Evolutionary conservation across 192 early-diverging fungal genomes (phyloP).

Genomic region (Backusella liffmaniae): DNA sequence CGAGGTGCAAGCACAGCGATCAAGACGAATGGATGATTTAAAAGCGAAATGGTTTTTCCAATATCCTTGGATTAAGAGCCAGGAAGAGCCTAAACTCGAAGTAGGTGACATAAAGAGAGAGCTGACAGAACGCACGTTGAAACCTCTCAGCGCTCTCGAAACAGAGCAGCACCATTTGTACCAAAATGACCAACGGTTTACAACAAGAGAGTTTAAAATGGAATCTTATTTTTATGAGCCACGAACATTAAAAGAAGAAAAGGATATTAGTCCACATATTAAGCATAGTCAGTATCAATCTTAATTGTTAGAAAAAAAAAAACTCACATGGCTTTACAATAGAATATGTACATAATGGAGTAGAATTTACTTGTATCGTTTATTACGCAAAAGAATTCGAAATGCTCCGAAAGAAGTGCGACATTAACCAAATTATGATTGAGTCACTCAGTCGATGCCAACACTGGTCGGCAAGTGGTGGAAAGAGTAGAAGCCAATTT

Average conservation of each 20-base stretch:
- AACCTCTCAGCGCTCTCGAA: not conserved
- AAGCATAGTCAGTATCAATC: constrained; percentile 49
- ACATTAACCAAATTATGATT: constrained; percentile 73
- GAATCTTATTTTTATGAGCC: not conserved
- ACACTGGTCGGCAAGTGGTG: constrained; percentile 75
- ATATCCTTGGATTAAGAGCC: constrained; percentile 9
- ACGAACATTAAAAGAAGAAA: not conserved
- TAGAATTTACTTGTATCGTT: constrained; percentile 76
- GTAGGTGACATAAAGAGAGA: constrained; percentile 7
- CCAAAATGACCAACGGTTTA: not conserved
- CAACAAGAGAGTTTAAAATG: constrained; percentile 13
- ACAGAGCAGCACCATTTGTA: not conserved
- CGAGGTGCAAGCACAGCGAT: not conserved
- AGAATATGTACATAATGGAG: constrained; percentile 70
- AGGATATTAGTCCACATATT: constrained; percentile 44
- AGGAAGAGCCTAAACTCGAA: constrained; percentile 4
- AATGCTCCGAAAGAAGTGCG: constrained; percentile 74
- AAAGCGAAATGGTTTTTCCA: constrained; percentile 2
- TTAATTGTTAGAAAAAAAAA: not conserved
- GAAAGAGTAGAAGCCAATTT: constrained; percentile 88
- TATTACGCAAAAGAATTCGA: constrained; percentile 91
- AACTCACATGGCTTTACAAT: not conserved
- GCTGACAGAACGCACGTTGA: not conserved
- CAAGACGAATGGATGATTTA: constrained; percentile 4
- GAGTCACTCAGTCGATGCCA: constrained; percentile 81